Evolutionary conservation across 2,329 filamentous ascomycete genomes (phyloP), one percentile per base, ranked within the genome.

Genomic region (Sclerotinia subarctica): DNA sequence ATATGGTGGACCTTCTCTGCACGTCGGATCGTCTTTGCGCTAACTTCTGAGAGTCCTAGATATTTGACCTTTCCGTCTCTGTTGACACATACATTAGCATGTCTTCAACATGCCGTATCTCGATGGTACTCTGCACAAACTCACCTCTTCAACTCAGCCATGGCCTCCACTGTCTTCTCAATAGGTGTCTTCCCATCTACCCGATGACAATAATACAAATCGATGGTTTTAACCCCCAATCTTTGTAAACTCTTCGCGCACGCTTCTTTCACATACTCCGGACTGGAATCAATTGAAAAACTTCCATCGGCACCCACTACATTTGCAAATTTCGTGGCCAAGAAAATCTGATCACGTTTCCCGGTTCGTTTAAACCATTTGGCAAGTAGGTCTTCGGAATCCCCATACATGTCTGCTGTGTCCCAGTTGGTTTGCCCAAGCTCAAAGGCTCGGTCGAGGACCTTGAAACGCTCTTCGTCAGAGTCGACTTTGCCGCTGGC

Each of bases 11-110:
- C 75, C 59, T 81, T 81, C 72, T 78, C 76, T 19, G 83, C 85
- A 6, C 85, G 82, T 19, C 83, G 82, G 47, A 88, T 78, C 0
- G 84, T 83, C 1, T 77, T 74, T 1, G 83, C 81, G 5, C 80
- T 81, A 69, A 82, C 78, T 72, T 87, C 85, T 1, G 80, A 85
- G 5, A 89, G 74, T 21, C 86, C 86, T 10, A 89, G 76, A 74
- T 86, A 78, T 67, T 81, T 83, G 74, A 88, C 84, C 75, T 87
- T 87, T 68, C 85, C 85, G 70, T 84, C 81, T 5, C 57, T 67
- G 2, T 53, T 26, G 13, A 10, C 5, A 53, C 17, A 6, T 35
- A 32, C 32, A 47, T 79, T 44, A 58, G 38, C 44, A 35, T 24
- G 19, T 29, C 38, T 63, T 21, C 42, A 2, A 53, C 29, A 21